These are phyloP conservation scores for Stylonectria norvegica DNA, from an alignment of 2,329 filamentous ascomycete genomes.

Conservation along the genomic window DNA sequence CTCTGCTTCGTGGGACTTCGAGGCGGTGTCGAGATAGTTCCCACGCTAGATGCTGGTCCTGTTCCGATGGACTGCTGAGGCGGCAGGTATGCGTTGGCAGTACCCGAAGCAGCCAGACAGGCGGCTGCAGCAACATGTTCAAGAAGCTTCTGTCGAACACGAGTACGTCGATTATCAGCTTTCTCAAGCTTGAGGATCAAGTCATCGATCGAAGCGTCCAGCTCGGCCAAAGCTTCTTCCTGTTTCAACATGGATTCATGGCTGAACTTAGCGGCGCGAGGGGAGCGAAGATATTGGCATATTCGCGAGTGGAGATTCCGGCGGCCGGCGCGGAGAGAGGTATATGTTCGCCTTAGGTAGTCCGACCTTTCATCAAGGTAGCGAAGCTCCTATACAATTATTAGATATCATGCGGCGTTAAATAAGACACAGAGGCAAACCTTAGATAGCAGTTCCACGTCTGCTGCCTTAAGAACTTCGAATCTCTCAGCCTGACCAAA, in stretches of 20 bases:
- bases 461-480: slow-evolving; percentile 59
- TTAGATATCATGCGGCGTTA: slow-evolving; percentile 4
- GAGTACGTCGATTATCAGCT: slow-evolving; percentile 71
- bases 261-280: slow-evolving; percentile 67
- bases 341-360: slow-evolving; percentile 74
- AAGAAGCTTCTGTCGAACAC: slow-evolving; percentile 74
- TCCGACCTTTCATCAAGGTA: slow-evolving; percentile 74
- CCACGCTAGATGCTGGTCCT: slow-evolving; percentile 32
- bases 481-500: slow-evolving; percentile 60
- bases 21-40: slow-evolving; percentile 54
- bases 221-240: slow-evolving; percentile 72
- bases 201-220: slow-evolving; percentile 75
- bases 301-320: slow-evolving; percentile 74
- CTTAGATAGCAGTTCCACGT: slow-evolving; percentile 64
- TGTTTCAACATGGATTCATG: slow-evolving; percentile 74
- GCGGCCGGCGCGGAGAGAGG: slow-evolving; percentile 69
- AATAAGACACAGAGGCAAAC: slow-evolving; percentile 34
- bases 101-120: slow-evolving; percentile 41
- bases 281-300: slow-evolving; percentile 71
- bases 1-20: slow-evolving; percentile 52
- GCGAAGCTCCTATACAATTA: slow-evolving; percentile 58
- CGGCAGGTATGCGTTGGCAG: slow-evolving; percentile 36
- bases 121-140: slow-evolving; percentile 75
- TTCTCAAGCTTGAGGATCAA: slow-evolving; percentile 78
- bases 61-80: slow-evolving; percentile 42